Evolutionary conservation across 768 basidiomycete genomes (phyloP).

Genomic region (Pisolithus orientalis): DNA sequence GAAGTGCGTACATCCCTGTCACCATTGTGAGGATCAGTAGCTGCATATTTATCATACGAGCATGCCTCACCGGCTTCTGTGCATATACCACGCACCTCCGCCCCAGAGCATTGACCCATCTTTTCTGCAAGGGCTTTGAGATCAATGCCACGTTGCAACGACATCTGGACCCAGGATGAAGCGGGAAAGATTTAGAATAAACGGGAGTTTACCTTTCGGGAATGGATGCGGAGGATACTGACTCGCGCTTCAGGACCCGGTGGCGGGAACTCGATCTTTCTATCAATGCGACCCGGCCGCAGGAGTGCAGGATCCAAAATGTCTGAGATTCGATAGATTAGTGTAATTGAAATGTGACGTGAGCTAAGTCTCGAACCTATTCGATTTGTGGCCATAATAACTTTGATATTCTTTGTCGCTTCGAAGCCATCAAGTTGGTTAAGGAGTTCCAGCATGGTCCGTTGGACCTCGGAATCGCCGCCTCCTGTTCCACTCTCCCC

Average conservation of each 20-base stretch:
- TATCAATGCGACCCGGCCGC: slow-evolving; percentile 91
- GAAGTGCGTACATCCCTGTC: slow-evolving; percentile 90
- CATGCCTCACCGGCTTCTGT: slow-evolving; percentile 78
- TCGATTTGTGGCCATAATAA: slow-evolving; percentile 96
- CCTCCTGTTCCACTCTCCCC: slow-evolving; percentile 75
- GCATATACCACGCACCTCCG: slow-evolving; percentile 95
- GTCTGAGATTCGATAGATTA: slow-evolving; percentile 39
- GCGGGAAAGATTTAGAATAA: neutral
- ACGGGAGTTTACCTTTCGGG: slow-evolving; percentile 62
- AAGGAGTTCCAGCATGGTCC: slow-evolving; percentile 85
- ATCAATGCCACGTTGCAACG: slow-evolving; percentile 94
- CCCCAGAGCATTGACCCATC: slow-evolving; percentile 98
- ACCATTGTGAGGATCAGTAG: neutral
- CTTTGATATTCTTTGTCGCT: slow-evolving; percentile 78
- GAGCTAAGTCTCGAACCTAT: slow-evolving; percentile 51
- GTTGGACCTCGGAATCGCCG: slow-evolving; percentile 84
- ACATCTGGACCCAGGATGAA: slow-evolving; percentile 59
- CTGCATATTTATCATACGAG: neutral
- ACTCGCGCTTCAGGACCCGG: slow-evolving; percentile 96
- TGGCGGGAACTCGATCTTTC: slow-evolving; percentile 98
- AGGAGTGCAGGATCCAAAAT: slow-evolving; percentile 92
- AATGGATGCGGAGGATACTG: slow-evolving; percentile 95
- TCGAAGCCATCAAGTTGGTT: slow-evolving; percentile 90
- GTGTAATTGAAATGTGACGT: neutral
- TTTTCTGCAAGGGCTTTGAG: slow-evolving; percentile 94